A percentile compares a stretch with the other conserved stretches of the same genome.
phyloP scores from a whole-genome alignment of 2,329 filamentous ascomycete genomes.

The Alternaria atra region DNA sequence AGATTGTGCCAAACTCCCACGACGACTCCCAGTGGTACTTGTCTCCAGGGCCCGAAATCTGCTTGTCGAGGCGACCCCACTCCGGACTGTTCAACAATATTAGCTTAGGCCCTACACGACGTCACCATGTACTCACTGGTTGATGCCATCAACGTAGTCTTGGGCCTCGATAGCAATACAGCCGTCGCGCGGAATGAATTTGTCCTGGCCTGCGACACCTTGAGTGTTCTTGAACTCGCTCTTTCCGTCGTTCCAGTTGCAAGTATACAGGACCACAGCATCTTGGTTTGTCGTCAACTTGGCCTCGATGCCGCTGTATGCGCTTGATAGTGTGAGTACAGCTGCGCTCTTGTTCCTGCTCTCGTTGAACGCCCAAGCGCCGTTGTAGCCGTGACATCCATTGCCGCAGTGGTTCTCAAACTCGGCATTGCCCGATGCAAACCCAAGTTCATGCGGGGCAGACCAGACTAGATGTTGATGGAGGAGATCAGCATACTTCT shows the following conservation, averaged over 20 bases:
- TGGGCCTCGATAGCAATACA: constrained; percentile 48
- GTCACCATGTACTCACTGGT: constrained; percentile 38
- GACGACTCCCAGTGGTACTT: constrained; percentile 47
- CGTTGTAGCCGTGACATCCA: constrained; percentile 49
- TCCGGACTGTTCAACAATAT: constrained; percentile 40
- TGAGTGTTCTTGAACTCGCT: constrained; percentile 47
- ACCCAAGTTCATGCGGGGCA: constrained; percentile 43
- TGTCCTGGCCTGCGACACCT: constrained; percentile 39
- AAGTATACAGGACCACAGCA: constrained; percentile 45
- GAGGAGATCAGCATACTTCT: neutral
- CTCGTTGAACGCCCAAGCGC: constrained; percentile 42
- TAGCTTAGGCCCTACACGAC: constrained; percentile 21
- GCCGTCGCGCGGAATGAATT: constrained; percentile 44
- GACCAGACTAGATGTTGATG: constrained; percentile 28
- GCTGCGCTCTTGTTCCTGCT: constrained; percentile 33
- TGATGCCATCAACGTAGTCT: constrained; percentile 48
- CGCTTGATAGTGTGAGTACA: constrained; percentile 40
- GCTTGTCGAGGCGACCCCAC: constrained; percentile 44
- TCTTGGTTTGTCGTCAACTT: constrained; percentile 45
- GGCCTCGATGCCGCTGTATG: constrained; percentile 45
- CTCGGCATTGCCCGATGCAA: constrained; percentile 33
- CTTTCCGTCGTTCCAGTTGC: constrained; percentile 50
- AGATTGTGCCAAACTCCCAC: constrained; percentile 45
- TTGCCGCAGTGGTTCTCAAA: constrained; percentile 46
- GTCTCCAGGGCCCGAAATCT: constrained; percentile 43